Base-by-base conservation (phyloP, 2,329 filamentous ascomycete species). In the Sphaceloma murrayae region DNA sequence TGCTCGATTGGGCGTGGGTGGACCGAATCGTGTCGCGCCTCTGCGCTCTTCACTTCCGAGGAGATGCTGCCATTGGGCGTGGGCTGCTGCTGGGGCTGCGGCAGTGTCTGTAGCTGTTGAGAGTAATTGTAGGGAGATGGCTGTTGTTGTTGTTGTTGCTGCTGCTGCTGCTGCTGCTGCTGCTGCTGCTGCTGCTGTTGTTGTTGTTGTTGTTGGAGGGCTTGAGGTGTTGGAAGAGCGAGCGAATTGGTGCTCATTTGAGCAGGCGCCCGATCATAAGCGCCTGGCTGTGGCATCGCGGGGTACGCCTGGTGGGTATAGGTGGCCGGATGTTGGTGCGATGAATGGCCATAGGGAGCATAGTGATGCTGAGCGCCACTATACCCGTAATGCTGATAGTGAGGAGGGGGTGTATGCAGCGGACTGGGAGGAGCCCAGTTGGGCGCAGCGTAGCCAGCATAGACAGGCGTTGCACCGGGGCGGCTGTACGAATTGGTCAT, bases 401-500 rank as follows among this genome's bases (percentile, higher is more conserved):
- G 54, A 42, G 56, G 60, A 43, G 57, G 58, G 11, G 58, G 63
- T 30, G 61, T 65, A 53, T 56, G 63, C 58, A 58, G 68, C 51
- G 53, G 64, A 55, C 51, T 66, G 43, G 62, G 67, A 51, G 62
- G 68, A 31, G 58, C 63, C 57, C 57, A 65, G 45, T 58, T 63
- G 42, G 61, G 52, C 50, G 54, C 49, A 9, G 32, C 48, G 34
- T 62, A 62, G 34, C 64, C 43, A 53, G 63, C 65, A 58, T 59
- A 65, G 52, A 63, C 64, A 48, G 56, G 61, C 7, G 42, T 11
- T 18, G 42, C 31, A 8, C 29, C 42, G 43, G 62, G 63, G 45
- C 65, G 55, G 49, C 63, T 53, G 49, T 62, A 61, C 51, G 63
- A 58, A 60, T 74, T 62, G 32, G 56, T 54, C 68, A 82, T 78